These are phyloP conservation scores for Globisporangium solare DNA, from an alignment of 352 stramenopile species.

Conservation along the genomic window DNA sequence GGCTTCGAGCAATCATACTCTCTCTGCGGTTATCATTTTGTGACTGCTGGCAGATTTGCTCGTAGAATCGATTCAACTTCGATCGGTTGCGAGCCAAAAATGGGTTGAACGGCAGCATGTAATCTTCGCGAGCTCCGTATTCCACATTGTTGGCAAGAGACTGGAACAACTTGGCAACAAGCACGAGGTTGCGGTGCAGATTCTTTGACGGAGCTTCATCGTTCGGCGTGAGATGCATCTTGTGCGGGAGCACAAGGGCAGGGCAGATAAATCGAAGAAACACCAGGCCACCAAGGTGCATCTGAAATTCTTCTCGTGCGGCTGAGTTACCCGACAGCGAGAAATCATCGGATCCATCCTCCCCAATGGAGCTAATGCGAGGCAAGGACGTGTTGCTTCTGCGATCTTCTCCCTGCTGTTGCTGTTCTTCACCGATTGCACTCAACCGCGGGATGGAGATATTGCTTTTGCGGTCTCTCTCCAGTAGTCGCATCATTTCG, in stretches of 20 bases:
- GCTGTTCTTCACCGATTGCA: constrained; percentile 36
- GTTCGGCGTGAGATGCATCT: constrained; percentile 56
- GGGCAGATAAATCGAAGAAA: constrained; percentile 80
- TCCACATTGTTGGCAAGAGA: constrained; percentile 77
- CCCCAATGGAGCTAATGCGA: constrained; percentile 48
- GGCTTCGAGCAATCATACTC: constrained; percentile 54
- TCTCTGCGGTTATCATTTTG: constrained; percentile 59
- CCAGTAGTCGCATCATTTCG: constrained; percentile 70
- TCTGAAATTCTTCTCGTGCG: constrained; percentile 66
- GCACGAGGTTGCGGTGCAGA: constrained; percentile 63
- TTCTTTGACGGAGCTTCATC: constrained; percentile 31
- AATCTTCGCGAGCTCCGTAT: constrained; percentile 58
- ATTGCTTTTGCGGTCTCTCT: constrained; percentile 50
- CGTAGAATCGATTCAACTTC: constrained; percentile 66
- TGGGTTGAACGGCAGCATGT: constrained; percentile 74
- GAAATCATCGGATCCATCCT: constrained; percentile 32
- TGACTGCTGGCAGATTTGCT: constrained; percentile 66
- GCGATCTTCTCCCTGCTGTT: constrained; percentile 26
- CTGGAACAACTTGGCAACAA: constrained; percentile 80
- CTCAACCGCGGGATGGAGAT: constrained; percentile 45
- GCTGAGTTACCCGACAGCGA: constrained; percentile 19
- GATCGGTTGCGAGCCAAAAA: constrained; percentile 60
- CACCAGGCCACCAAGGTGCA: constrained; percentile 70
- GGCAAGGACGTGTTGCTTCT: constrained; percentile 39
- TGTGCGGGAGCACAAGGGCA: constrained; percentile 67